phyloP scores from a whole-genome alignment of 768 basidiomycete genomes.

The Lentinula edodes region DNA sequence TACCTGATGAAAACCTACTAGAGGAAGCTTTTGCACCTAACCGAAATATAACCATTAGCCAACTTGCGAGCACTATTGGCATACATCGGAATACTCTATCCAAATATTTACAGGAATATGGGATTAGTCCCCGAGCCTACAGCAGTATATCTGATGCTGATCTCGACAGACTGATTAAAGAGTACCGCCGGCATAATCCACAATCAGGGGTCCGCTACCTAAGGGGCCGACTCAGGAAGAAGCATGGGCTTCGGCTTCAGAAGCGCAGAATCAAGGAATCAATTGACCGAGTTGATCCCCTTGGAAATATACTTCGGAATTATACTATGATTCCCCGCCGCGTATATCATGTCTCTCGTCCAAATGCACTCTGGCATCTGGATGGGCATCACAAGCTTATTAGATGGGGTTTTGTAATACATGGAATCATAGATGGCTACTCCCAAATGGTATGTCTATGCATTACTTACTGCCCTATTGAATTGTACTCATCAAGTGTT shows the following conservation, averaged over 20 bases:
- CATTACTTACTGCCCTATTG: too few relatives aligned
- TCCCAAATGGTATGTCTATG: slow-evolving; percentile 17
- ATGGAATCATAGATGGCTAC: slow-evolving; percentile 25
- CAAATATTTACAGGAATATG: not conserved
- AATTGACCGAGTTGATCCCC: slow-evolving; percentile 15
- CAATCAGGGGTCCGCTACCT: slow-evolving; percentile 19
- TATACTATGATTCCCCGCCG: slow-evolving; percentile 8
- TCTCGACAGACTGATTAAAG: slow-evolving; percentile 1
- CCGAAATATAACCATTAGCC: slow-evolving; percentile 3
- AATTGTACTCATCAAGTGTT: too few relatives aligned
- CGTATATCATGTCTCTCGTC: slow-evolving; percentile 14
- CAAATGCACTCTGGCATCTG: slow-evolving; percentile 20
- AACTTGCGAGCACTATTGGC: not conserved
- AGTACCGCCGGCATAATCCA: slow-evolving; percentile 13
- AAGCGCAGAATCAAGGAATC: slow-evolving; percentile 12
- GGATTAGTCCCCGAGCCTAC: not conserved
- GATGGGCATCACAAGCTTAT: slow-evolving; percentile 23
- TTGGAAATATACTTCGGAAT: slow-evolving; percentile 15
- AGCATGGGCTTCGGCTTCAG: slow-evolving; percentile 15
- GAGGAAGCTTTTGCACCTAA: slow-evolving; percentile 8
- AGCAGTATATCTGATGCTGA: not conserved
- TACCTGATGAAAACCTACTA: slow-evolving; percentile 6
- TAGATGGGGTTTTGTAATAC: slow-evolving; percentile 22
- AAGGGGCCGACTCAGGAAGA: slow-evolving; percentile 13
- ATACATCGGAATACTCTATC: not conserved